These are phyloP conservation scores for Coniochaeta prunicola DNA, from an alignment of 2,329 filamentous ascomycete genomes.

Conservation along the genomic window DNA sequence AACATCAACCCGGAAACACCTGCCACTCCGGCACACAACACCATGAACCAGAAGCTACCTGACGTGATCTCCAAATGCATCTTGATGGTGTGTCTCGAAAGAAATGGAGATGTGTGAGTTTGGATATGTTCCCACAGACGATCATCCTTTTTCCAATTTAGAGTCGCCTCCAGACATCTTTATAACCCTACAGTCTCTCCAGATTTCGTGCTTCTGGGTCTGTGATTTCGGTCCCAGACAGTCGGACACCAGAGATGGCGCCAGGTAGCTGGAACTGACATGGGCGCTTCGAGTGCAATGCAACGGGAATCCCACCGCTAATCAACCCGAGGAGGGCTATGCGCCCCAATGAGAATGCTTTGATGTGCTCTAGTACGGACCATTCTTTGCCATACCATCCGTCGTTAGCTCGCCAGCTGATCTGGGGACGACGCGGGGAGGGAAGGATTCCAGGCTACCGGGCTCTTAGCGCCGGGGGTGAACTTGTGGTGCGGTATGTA, in stretches of 20 bases:
- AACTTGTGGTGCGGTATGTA: not conserved
- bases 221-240: not conserved
- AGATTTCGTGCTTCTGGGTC: not conserved
- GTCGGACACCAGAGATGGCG: not conserved
- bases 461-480: not conserved
- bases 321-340: too few species aligned
- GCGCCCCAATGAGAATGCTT: not conserved
- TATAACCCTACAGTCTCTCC: not conserved
- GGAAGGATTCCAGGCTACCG: not conserved
- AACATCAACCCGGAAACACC: conserved; percentile 1
- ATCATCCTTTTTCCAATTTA: not conserved
- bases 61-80: not conserved
- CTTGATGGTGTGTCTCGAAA: not conserved
- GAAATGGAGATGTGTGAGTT: not conserved
- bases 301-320: not conserved
- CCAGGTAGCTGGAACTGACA: not conserved
- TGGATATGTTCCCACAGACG: not conserved
- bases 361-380: not conserved
- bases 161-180: not conserved
- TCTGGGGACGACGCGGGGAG: not conserved
- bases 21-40: not conserved
- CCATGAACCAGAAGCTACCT: conserved; percentile 1
- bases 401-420: not conserved
- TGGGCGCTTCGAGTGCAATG: not conserved
- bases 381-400: not conserved